Evolutionary conservation across 352 stramenopile genomes (phyloP), one percentile per base, ranked within the genome.

Genomic region (Phytopythium helicoides): DNA sequence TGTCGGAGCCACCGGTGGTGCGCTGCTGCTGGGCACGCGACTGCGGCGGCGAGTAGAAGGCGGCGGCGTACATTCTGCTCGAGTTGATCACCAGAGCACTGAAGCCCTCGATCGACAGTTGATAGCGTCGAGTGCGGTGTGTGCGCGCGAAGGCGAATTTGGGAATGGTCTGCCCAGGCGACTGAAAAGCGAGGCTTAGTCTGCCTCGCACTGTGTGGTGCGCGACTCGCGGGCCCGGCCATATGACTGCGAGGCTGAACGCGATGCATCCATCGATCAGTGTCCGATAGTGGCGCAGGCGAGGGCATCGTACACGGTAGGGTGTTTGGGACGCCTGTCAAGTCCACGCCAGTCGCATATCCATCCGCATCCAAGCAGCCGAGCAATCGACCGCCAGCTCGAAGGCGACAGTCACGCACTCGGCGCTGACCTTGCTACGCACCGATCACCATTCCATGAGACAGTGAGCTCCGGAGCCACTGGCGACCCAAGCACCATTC

Each of bases 231-330:
- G 19, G 22, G 40, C 40, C 22, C 22, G 25, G 31, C 22, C 42
- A 37, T 49, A 49, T 49, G 42, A 25, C 23, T 23, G 42, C 19
- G 19, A 45, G 23, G 42, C 42, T 37, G 42, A 49, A 49, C 42
- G 42, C 42, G 42, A 49, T 49, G 39, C 39, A 46, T n/a, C 39
- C 39, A 46, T 46, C 39, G 25, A 49, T 49, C 42, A 49, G 42
- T 22, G n/a, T n/a, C n/a, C n/a, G n/a, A n/a, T n/a, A n/a, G n/a
- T n/a, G n/a, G n/a, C n/a, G n/a, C n/a, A n/a, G n/a, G n/a, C n/a
- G n/a, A n/a, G n/a, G 28, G 28, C 28, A 33, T 33, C 28, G 28
- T 33, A 33, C 28, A 10, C 28, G 5, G 5, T 33, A 33, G 28
- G 9, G 28, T 10, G 36, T n/a, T 41, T 41, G 36, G 36, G 15